These are phyloP conservation scores for Nakaseomyces nivariensis DNA, from an alignment of 1,139 yeast genomes.

Conservation along the genomic window DNA sequence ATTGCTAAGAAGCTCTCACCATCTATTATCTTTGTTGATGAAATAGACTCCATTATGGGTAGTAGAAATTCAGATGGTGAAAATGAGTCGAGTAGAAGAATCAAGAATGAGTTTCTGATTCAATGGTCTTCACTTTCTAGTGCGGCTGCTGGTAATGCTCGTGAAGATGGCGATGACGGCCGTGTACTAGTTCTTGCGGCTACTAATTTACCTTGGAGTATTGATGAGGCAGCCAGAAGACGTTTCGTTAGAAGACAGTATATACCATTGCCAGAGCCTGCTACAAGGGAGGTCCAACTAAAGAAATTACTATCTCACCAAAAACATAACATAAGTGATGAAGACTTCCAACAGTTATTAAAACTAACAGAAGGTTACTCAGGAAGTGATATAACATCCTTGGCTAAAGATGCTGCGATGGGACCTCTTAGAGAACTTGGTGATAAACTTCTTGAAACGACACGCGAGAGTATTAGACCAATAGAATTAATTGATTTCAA, in stretches of 20 bases:
- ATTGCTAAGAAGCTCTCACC: conserved; percentile 85
- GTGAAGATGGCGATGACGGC: conserved; percentile 45
- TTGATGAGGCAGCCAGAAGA: conserved; percentile 96
- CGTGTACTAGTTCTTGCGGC: conserved; percentile 91
- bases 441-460: conserved; percentile 73
- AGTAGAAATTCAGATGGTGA: conserved; percentile 69
- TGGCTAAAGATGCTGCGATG: conserved; percentile 98
- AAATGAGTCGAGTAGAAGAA: conserved; percentile 82
- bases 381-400: conserved; percentile 89
- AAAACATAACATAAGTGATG: conserved; percentile 57
- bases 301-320: conserved; percentile 62
- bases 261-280: conserved; percentile 86
- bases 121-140: conserved; percentile 93
- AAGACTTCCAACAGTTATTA: conserved; percentile 53
- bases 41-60: conserved; percentile 83
- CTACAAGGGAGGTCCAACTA: conserved; percentile 69
- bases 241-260: conserved; percentile 89
- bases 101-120: conserved; percentile 86
- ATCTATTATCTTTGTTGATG: conserved; percentile 90
- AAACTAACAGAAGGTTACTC: conserved; percentile 70
- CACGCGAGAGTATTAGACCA: conserved; percentile 79
- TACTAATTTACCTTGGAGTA: conserved; percentile 94
- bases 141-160: conserved; percentile 70
- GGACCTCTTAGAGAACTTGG: conserved; percentile 91
- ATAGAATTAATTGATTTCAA: conserved; percentile 67